These are phyloP conservation scores for Lasiosphaeria miniovina DNA, from an alignment of 495 filamentous ascomycete species.

Conservation along the genomic window DNA sequence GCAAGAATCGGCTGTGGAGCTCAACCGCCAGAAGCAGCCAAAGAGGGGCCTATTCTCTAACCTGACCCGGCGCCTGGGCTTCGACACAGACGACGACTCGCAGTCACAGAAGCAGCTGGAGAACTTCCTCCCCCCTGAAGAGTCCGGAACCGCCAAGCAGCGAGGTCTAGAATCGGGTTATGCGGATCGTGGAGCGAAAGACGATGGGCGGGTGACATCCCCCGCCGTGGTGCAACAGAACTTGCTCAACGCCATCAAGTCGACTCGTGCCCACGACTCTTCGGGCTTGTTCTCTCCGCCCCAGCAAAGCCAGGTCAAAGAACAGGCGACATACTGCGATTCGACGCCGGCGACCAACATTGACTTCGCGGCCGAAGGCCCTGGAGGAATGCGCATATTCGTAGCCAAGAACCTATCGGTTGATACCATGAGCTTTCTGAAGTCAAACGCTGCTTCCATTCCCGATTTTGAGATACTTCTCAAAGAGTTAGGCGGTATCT, in stretches of 20 bases:
- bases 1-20: slow-evolving; percentile 28
- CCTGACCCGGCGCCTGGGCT: slow-evolving; percentile 60
- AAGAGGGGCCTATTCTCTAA: slow-evolving; percentile 58
- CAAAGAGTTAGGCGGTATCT: slow-evolving; percentile 65
- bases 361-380: slow-evolving; percentile 64
- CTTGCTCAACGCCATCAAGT: slow-evolving; percentile 75
- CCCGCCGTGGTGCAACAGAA: slow-evolving; percentile 57
- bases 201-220: slow-evolving; percentile 50
- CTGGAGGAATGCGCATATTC: slow-evolving; percentile 71
- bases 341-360: slow-evolving; percentile 77
- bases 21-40: slow-evolving; percentile 16
- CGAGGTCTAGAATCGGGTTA: not conserved
- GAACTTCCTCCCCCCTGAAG: slow-evolving; percentile 33
- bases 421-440: slow-evolving; percentile 56
- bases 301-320: slow-evolving; percentile 68
- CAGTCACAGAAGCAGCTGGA: slow-evolving; percentile 41
- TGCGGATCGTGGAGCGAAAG: slow-evolving; percentile 11
- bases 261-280: slow-evolving; percentile 77
- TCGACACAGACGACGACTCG: slow-evolving; percentile 48
- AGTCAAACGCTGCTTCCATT: slow-evolving; percentile 59
- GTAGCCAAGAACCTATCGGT: slow-evolving; percentile 53
- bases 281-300: slow-evolving; percentile 66
- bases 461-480: slow-evolving; percentile 70
- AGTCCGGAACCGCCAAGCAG: slow-evolving; percentile 1
- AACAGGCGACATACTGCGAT: slow-evolving; percentile 88